phyloP scores from a whole-genome alignment of 106 monocot species.

The Hemerocallis citrina region DNA sequence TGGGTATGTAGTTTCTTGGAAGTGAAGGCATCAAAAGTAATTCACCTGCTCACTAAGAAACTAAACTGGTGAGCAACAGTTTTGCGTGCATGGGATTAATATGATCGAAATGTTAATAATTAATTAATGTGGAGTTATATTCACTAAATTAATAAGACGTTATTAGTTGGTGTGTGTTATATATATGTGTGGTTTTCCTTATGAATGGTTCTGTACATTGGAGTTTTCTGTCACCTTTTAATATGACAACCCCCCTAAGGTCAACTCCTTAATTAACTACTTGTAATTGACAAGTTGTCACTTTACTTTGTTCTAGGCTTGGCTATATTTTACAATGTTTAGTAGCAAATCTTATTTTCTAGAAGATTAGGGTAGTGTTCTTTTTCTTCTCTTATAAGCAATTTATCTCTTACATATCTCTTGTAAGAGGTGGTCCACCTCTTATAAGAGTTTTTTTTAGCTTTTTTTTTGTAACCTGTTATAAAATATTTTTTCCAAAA shows the following conservation, averaged over 20 bases:
- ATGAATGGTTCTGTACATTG: not conserved
- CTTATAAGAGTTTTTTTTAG: too few relatives aligned
- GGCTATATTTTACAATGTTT: not conserved
- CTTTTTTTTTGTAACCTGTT: too few relatives aligned
- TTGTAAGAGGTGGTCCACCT: too few relatives aligned
- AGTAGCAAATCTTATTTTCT: not conserved
- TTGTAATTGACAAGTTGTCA: conserved; percentile 2
- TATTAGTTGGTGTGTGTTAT: not conserved
- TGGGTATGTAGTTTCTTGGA: not conserved
- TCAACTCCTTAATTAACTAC: too few relatives aligned
- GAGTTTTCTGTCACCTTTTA: not conserved
- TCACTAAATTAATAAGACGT: not conserved
- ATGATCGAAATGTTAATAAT: not conserved
- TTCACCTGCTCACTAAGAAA: conserved; percentile 15
- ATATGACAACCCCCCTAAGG: too few relatives aligned
- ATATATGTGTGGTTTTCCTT: not conserved
- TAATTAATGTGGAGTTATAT: too few relatives aligned
- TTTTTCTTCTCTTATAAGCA: too few relatives aligned
- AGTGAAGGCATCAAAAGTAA: not conserved
- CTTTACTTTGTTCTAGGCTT: not conserved
- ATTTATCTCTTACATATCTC: too few relatives aligned
- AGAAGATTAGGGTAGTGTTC: too few relatives aligned
- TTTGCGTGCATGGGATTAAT: conserved; percentile 5
- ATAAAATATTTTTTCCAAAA: too few relatives aligned
- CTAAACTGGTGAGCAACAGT: not conserved